Percentiles rank a stretch among this genome's conserved stretches.
phyloP scores from a whole-genome alignment of 768 basidiomycete species.

The Lactarius hengduanensis region DNA sequence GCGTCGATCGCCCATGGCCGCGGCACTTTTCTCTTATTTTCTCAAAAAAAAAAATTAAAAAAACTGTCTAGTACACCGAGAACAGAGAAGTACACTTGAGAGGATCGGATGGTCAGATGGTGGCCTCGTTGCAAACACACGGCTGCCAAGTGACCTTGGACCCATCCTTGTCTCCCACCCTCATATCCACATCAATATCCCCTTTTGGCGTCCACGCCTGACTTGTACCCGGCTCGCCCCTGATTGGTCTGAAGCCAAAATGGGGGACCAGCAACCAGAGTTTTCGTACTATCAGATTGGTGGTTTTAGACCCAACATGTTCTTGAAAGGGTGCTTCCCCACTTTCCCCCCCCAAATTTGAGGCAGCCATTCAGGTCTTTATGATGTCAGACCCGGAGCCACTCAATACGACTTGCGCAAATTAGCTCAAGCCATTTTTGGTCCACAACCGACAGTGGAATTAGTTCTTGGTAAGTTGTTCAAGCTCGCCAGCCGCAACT shows the following conservation, averaged over 20 bases:
- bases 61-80: neutral
- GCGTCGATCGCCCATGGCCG: neutral
- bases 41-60: neutral
- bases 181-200: slow-evolving; percentile 4
- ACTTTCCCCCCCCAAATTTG: neutral
- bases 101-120: neutral
- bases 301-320: slow-evolving; percentile 24
- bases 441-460: slow-evolving; percentile 4
- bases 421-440: slow-evolving; percentile 19
- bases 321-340: slow-evolving; percentile 19
- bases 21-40: neutral
- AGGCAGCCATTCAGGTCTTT: slow-evolving; percentile 3
- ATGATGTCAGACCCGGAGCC: slow-evolving; percentile 9
- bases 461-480: slow-evolving; percentile 24
- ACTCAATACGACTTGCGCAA: slow-evolving; percentile 15
- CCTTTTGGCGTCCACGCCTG: slow-evolving; percentile 3
- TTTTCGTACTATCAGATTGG: slow-evolving; percentile 28
- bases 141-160: neutral
- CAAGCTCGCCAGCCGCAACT: neutral
- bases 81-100: neutral
- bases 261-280: slow-evolving; percentile 14
- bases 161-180: slow-evolving; percentile 5
- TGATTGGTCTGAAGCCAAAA: neutral
- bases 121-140: slow-evolving; percentile 15
- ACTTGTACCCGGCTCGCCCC: neutral